Base-by-base conservation (phyloP, 306 rosid genomes). In the Fragaria vesca region DNA sequence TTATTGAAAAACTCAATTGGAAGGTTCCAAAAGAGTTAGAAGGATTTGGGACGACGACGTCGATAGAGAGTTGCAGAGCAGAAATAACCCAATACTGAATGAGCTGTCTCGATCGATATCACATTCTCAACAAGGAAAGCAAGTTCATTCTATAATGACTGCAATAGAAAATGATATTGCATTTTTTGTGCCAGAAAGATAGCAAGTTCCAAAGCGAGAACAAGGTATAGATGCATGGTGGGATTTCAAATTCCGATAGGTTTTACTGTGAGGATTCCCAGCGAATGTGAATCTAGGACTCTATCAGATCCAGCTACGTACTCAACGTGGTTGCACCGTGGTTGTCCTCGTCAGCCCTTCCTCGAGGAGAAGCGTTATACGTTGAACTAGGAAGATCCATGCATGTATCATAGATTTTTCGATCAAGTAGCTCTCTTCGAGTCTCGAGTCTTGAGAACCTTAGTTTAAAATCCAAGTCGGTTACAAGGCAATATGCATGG, bases 291-390 rank as follows among this genome's bases (percentile, higher is more conserved):
- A 76, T 76, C 78, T 81, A 84, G 79, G 81, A 71, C 21, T 82
- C 76, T 17, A 81, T 77, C 79, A 81, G 16, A 36, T 73, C 77
- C 84, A 86, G 74, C 83, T 74, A 57, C 26, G 26, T 24, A 24
- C 73, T 81, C 76, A 89, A 87, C 87, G 78, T 85, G 86, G 85
- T 48, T 36, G 47, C 73, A 57, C 66, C 75, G 55, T 47, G 77
- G 34, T 65, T 60, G 74, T 78, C 82, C 84, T 82, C 28, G 34
- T 84, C 78, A 80, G 43, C 79, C 48, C 78, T 73, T 66, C 81
- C 76, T 70, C 75, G 40, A 72, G 74, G 71, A 66, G 74, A 34
- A 81, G 17, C 36, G 48, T 34, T 61, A 36, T 52, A 66, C 71
- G 58, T 72, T 82, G 58, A 66, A 73, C 58, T 21, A 43, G 72